Evolutionary conservation across 306 rosid genomes (phyloP).

Genomic region (Myrica gale): DNA sequence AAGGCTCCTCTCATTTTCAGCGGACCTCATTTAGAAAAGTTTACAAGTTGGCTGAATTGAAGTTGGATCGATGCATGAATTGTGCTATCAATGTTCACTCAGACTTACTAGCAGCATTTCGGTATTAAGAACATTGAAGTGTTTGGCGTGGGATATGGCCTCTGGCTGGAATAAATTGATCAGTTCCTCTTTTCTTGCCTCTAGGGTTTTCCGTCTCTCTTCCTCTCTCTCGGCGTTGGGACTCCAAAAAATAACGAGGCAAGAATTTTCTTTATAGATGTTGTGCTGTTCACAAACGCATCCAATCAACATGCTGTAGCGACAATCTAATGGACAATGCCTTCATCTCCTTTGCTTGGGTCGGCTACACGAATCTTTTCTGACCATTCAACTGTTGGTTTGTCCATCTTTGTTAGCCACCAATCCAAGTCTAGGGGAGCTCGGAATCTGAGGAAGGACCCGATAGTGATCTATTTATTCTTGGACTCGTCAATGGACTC

Average conservation of each 20-base stretch:
- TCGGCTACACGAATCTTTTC: slow-evolving; percentile 28
- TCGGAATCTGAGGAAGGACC: slow-evolving; percentile 91
- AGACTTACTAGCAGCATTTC: no score
- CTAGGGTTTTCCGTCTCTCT: no score
- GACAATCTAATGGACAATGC: background rate
- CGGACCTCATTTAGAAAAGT: background rate
- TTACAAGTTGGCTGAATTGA: background rate
- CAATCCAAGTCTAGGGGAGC: slow-evolving; percentile 50
- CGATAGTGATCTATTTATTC: slow-evolving; percentile 55
- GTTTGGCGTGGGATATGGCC: no score
- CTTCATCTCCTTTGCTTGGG: background rate
- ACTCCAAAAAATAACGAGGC: no score
- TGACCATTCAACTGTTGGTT: background rate
- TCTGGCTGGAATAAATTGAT: no score
- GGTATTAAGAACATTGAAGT: no score
- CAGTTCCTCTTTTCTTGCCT: no score
- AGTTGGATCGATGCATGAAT: background rate
- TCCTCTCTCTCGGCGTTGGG: no score
- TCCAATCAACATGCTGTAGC: background rate
- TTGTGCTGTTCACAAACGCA: no score
- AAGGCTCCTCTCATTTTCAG: background rate
- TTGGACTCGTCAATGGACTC: slow-evolving; percentile 62
- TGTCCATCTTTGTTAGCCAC: background rate
- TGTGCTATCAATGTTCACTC: background rate
- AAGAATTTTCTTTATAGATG: no score